Evolutionary conservation across 2,329 filamentous ascomycete species (phyloP), one percentile per base, ranked within the genome.

Genomic region (Microcyclospora pomicola): DNA sequence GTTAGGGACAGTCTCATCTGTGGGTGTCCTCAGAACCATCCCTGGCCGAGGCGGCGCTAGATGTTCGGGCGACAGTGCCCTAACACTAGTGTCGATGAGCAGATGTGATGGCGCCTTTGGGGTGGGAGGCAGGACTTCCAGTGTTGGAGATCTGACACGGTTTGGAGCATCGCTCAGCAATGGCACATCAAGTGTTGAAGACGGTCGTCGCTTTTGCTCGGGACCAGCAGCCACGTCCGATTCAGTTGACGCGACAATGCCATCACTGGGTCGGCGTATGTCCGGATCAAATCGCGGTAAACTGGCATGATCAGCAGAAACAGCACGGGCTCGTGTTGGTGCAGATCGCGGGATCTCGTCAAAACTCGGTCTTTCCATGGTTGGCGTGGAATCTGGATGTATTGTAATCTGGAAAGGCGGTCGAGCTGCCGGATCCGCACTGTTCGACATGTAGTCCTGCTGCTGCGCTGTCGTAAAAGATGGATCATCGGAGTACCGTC

Each of bases 401-500:
- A 42, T 16, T 2, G 31, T 41, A 16, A 47, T 27, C 19, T 45
- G 38, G 19, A 42, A 43, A 7, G 45, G 31, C 15, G 61, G 59
- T 14, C 61, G 53, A 9, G 52, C 45, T 3, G 58, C 56, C n/a
- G 65, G 67, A 52, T 69, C 64, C n/a, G 69, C 68, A 6, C 59
- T 49, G 11, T 66, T 58, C 10, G 68, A 67, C 31, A 66, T 57
- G 37, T 61, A 59, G 44, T 68, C 65, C 41, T 65, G 62, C 39
- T 66, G 61, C 42, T 66, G 65, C 15, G 55, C 60, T 28, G 62
- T 61, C 9, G 59, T 64, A 37, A 54, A 61, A n/a, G 62, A 61
- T 33, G 67, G 62, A 43, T 79, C 74, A 44, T 82, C 77, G 1
- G 80, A 82, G 53, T 80, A 80, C 49, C 79, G 75, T 42, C 81